Conservation (phyloP, 2,329 filamentous ascomycete genomes). For the Plenodomus lindquistii region DNA sequence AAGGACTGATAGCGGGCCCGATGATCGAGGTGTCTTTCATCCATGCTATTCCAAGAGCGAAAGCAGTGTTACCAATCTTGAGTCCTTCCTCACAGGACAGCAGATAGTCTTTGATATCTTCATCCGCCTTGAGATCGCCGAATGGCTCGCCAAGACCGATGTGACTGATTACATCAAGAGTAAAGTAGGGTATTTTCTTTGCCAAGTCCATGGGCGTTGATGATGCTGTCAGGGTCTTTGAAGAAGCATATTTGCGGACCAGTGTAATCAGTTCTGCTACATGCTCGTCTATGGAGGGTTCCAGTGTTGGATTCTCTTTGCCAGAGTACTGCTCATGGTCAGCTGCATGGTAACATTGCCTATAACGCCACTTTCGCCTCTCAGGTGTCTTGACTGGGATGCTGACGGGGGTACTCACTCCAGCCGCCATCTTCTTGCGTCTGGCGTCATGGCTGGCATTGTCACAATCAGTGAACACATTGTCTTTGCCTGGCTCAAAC, state of each 20-base stretch:
- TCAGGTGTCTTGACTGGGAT: neutral
- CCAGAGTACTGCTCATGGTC: slow-evolving; percentile 54
- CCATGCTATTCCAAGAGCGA: slow-evolving; percentile 32
- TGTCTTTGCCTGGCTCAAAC: slow-evolving; percentile 59
- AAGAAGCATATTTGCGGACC: slow-evolving; percentile 52
- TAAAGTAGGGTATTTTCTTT: slow-evolving; percentile 56
- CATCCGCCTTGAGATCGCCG: slow-evolving; percentile 55
- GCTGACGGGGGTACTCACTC: slow-evolving; percentile 44
- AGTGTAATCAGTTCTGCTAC: slow-evolving; percentile 54
- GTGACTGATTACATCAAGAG: slow-evolving; percentile 60
- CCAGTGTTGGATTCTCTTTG: slow-evolving; percentile 57
- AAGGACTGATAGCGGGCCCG: slow-evolving; percentile 33
- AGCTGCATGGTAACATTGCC: slow-evolving; percentile 1
- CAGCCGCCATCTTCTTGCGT: slow-evolving; percentile 55
- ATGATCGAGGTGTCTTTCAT: slow-evolving; percentile 28
- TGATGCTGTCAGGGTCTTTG: slow-evolving; percentile 14
- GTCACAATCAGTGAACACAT: slow-evolving; percentile 58
- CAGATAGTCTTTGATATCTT: slow-evolving; percentile 54
- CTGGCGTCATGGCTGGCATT: slow-evolving; percentile 51
- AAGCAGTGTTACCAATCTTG: slow-evolving; percentile 31
- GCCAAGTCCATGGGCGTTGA: slow-evolving; percentile 53
- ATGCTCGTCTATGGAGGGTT: slow-evolving; percentile 54
- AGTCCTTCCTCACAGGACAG: slow-evolving; percentile 48
- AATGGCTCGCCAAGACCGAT: slow-evolving; percentile 58
- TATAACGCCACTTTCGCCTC: too few species aligned